phyloP scores from a whole-genome alignment of 805 yeast genomes.

The Candida silvicultrix region DNA sequence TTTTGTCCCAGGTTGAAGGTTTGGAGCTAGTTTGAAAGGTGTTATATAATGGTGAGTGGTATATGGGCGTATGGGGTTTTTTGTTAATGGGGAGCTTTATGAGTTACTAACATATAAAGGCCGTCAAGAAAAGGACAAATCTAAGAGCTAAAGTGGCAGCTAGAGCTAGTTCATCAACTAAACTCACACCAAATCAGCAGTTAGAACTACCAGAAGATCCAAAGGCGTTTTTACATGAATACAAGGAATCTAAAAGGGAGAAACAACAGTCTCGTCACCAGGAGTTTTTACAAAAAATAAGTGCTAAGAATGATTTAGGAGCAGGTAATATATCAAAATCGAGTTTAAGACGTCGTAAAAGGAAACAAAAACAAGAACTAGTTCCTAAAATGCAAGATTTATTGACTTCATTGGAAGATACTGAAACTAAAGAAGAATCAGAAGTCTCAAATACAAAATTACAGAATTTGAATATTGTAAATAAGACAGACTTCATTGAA shows the following conservation, averaged over 20 bases:
- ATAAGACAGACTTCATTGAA: slow-evolving; percentile 6
- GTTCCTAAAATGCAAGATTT: slow-evolving; percentile 65
- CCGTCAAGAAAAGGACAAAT: slow-evolving; percentile 40
- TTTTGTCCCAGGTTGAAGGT: too few species aligned
- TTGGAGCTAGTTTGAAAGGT: too few species aligned
- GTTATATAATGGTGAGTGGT: neutral
- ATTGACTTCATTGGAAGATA: slow-evolving; percentile 39
- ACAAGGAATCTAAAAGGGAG: slow-evolving; percentile 46
- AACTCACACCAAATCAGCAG: slow-evolving; percentile 1
- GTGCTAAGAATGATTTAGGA: slow-evolving; percentile 24
- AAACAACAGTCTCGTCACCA: slow-evolving; percentile 36
- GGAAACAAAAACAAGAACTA: slow-evolving; percentile 54
- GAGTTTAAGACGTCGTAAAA: slow-evolving; percentile 55
- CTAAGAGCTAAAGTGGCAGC: slow-evolving; percentile 35
- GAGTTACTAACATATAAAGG: slow-evolving; percentile 20
- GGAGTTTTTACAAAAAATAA: slow-evolving; percentile 33
- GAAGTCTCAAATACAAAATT: slow-evolving; percentile 3
- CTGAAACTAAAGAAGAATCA: slow-evolving; percentile 2
- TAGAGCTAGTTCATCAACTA: slow-evolving; percentile 10
- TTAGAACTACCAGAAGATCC: slow-evolving; percentile 28
- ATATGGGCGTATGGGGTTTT: neutral
- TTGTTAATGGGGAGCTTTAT: neutral
- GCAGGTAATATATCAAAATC: slow-evolving; percentile 53
- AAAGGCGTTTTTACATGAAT: slow-evolving; percentile 44
- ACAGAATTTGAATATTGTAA: slow-evolving; percentile 17